Evolutionary conservation across 2,329 filamentous ascomycete species (phyloP).

Genomic region (Fusarium mangiferae): DNA sequence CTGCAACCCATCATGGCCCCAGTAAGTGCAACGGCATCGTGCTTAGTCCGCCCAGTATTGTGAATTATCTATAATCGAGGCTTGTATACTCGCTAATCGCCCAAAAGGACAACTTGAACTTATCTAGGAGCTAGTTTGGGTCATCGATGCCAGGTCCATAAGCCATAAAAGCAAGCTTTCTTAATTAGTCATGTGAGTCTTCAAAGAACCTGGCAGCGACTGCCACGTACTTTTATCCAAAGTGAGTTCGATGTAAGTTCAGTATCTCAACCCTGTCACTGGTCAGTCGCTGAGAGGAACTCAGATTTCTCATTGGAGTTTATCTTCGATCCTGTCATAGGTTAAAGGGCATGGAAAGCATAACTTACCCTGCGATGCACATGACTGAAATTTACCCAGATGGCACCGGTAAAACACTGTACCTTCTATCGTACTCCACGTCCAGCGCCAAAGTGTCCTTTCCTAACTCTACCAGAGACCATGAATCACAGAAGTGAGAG

Average conservation of each 20-base stretch:
- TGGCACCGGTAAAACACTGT: background rate
- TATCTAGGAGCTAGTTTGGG: fast-evolving
- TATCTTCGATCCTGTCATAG: fast-evolving
- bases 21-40: no score
- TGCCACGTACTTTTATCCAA: fast-evolving
- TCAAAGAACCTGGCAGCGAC: no score
- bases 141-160: background rate
- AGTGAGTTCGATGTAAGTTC: background rate
- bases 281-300: fast-evolving
- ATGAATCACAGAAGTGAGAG: background rate
- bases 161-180: no score
- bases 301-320: fast-evolving
- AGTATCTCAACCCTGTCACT: fast-evolving
- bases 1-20: fast-evolving
- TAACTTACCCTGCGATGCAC: fast-evolving
- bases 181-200: no score
- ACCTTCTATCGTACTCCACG: background rate
- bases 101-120: background rate
- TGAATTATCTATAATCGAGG: fast-evolving
- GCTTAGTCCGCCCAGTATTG: background rate
- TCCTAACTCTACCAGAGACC: fast-evolving
- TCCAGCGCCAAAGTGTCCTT: fast-evolving
- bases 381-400: fast-evolving
- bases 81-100: fast-evolving
- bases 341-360: fast-evolving